A percentile compares a stretch with the other conserved stretches of the same genome.
Conservation (phyloP, 2,329 filamentous ascomycete species). For the Diatrype stigma region DNA sequence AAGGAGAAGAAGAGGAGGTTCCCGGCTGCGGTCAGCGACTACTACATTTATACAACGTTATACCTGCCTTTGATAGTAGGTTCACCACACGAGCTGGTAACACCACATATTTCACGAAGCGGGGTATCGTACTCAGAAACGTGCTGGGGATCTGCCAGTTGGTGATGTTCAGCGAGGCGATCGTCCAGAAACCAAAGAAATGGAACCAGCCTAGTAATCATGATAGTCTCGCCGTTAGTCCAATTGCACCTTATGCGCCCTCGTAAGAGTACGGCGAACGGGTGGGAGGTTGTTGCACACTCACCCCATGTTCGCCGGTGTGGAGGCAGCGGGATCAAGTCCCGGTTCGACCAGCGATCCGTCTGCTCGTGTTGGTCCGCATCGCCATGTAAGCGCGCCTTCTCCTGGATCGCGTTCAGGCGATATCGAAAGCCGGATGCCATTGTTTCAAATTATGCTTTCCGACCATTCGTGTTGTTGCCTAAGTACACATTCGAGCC, state of each 20-base stretch:
- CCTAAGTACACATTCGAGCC: no score
- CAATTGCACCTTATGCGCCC: background rate
- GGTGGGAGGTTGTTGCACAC: background rate
- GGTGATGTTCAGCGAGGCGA: constrained; percentile 34
- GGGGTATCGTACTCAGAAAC: constrained; percentile 30
- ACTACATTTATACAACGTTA: no score
- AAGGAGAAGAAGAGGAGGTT: no score
- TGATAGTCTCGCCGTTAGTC: background rate
- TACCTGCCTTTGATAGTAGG: no score
- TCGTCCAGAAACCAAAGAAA: constrained; percentile 39
- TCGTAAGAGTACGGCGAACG: background rate
- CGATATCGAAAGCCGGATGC: background rate
- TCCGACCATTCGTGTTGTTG: no score
- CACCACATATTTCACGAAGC: background rate
- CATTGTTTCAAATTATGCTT: background rate
- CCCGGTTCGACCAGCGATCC: constrained; percentile 46
- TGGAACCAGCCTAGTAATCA: constrained; percentile 33
- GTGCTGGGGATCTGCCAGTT: constrained; percentile 46
- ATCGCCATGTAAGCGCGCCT: constrained; percentile 33
- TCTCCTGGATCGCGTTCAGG: constrained; percentile 24
- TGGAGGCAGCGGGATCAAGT: constrained; percentile 36
- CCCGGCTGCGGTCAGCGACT: background rate
- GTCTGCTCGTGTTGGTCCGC: constrained; percentile 40
- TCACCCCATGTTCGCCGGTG: constrained; percentile 41
- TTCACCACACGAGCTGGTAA: background rate